Percentiles rank a stretch among this genome's conserved stretches.
phyloP scores from a whole-genome alignment of 169 alveolate genomes.

The Plasmodium coatneyi region DNA sequence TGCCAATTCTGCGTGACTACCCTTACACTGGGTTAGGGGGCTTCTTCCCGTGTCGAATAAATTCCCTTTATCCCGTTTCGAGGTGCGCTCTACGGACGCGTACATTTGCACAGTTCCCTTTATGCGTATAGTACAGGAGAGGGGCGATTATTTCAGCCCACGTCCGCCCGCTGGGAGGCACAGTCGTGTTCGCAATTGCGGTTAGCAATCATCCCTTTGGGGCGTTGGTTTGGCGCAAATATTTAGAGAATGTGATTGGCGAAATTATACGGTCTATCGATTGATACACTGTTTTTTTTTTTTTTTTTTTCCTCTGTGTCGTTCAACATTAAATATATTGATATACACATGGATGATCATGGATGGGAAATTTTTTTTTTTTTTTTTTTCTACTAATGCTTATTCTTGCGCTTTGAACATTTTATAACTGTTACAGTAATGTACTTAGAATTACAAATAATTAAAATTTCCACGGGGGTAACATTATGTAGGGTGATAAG shows the following conservation, averaged over 20 bases:
- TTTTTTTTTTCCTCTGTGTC: too few relatives aligned
- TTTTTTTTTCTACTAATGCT: too few relatives aligned
- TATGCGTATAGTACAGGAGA: neutral
- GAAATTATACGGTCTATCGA: neutral
- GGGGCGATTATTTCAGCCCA: neutral
- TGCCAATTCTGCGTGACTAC: neutral
- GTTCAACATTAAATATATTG: too few relatives aligned
- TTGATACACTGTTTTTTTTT: too few relatives aligned
- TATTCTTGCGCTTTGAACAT: too few relatives aligned
- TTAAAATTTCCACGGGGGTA: too few relatives aligned
- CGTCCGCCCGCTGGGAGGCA: neutral
- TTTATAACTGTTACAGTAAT: too few relatives aligned
- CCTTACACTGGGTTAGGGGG: neutral
- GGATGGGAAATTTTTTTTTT: too few relatives aligned
- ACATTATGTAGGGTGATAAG: too few relatives aligned
- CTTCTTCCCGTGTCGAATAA: neutral
- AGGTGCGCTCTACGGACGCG: neutral
- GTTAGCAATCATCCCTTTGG: neutral
- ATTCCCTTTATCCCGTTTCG: neutral
- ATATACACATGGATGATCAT: too few relatives aligned
- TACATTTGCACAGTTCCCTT: neutral
- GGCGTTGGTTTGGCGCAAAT: neutral
- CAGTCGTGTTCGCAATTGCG: neutral
- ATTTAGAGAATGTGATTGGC: neutral
- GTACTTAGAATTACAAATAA: too few relatives aligned